Conservation (phyloP, 2,329 filamentous ascomycete species). For the Trichothecium roseum region DNA sequence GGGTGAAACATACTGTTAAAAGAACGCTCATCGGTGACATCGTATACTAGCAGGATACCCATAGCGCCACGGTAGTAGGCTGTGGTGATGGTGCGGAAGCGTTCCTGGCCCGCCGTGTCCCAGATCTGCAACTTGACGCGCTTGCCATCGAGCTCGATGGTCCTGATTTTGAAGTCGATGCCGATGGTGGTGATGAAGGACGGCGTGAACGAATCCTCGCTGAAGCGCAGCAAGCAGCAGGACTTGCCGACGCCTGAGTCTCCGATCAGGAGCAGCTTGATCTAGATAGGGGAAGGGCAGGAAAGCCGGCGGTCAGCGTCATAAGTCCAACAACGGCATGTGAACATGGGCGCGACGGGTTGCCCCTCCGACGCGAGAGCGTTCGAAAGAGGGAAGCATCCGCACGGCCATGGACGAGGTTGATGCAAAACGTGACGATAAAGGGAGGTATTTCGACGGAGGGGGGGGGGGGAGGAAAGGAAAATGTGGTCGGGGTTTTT, state of each 20-base stretch:
- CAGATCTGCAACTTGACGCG: conserved; percentile 98
- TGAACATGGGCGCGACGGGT: background rate
- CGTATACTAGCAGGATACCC: conserved; percentile 95
- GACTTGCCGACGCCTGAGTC: conserved; percentile 96
- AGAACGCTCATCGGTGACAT: conserved; percentile 92
- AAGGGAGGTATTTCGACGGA: conserved; percentile 2
- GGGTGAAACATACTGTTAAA: conserved; percentile 67
- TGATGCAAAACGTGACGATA: background rate
- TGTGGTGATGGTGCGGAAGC: conserved; percentile 97
- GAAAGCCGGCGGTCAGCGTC: background rate
- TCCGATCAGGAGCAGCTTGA: conserved; percentile 93
- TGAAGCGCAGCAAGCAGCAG: conserved; percentile 92
- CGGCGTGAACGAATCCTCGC: conserved; percentile 93
- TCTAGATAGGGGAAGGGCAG: conserved; percentile 41
- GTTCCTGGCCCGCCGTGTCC: conserved; percentile 97
- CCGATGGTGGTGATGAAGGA: conserved; percentile 99
- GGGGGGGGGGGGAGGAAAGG: conserved; percentile 10
- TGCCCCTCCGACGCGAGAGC: background rate
- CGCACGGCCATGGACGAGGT: background rate
- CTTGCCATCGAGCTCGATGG: conserved; percentile 98
- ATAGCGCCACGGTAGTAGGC: conserved; percentile 98
- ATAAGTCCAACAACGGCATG: background rate
- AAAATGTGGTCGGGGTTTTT: conserved; percentile 9
- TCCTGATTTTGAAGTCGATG: conserved; percentile 99
- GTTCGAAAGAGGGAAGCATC: background rate